Evolutionary conservation across 2,329 filamentous ascomycete species (phyloP), one percentile per base, ranked within the genome.

Genomic region (Trichoderma lentiforme): DNA sequence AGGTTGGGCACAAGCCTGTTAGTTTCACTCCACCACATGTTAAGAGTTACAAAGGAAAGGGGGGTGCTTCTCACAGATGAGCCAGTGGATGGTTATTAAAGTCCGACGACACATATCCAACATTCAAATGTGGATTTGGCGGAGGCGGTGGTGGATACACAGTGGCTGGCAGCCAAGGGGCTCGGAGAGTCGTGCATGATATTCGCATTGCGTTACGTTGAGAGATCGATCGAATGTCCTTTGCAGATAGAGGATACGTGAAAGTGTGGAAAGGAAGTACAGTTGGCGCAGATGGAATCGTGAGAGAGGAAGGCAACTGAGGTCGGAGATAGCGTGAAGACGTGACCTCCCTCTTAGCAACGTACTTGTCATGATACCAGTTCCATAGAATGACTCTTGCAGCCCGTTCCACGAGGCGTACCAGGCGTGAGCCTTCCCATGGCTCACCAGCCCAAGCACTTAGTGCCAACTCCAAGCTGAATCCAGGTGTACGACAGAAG

Each of bases 61-160:
- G 56, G 32, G 18, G 8, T 30, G 39, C 6, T 32, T 36, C 63
- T 83, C 83, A 89, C 86, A 99, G 82, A 83, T 99, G 96, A 28
- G 96, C 96, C 39, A 99, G 84, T 4, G 96, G 96, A 79, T 99
- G 96, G 77, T 99, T 99, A 79, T 99, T 99, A 83, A 99, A 99
- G 82, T 99, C 96, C 0, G 96, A 98, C 4, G 96, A 98, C 47
- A 99, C 91, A 80, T 99, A 99, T 61, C 96, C 96, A 73, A 99
- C 90, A 75, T 94, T 95, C n/a, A 99, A 86, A 75, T 92, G 89
- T 0, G 95, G 94, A 57, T 85, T 87, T 1, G 96, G 96, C 1
- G 96, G 95, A 3, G 89, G 82, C 0, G 96, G 96, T 3, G 96
- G 96, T n/a, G 89, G 89, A 77, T 93, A 97, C 0, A 98, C 93